Conservation (phyloP, 2,329 filamentous ascomycete genomes). For the Nemania diffusa region DNA sequence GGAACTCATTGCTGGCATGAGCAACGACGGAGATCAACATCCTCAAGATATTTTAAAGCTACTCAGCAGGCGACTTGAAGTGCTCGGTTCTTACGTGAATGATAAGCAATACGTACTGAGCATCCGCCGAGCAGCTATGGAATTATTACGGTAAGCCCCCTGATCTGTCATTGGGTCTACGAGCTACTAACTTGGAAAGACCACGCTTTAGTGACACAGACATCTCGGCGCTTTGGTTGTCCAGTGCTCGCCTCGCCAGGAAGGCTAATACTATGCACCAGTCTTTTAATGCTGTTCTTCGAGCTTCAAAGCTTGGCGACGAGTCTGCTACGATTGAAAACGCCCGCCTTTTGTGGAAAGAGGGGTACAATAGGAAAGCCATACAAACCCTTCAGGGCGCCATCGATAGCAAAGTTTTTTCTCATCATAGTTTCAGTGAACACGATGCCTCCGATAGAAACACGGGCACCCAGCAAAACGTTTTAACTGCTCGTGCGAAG, state of each 20-base stretch:
- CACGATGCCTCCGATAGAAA: conserved; percentile 54
- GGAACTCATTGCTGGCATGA: conserved; percentile 73
- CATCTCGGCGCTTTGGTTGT: conserved; percentile 85
- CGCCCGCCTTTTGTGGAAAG: conserved; percentile 90
- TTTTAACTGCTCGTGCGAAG: conserved; percentile 80
- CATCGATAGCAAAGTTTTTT: conserved; percentile 83
- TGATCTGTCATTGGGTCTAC: conserved; percentile 12
- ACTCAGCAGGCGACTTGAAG: conserved; percentile 81
- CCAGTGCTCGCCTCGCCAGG: conserved; percentile 84
- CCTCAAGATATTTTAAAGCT: conserved; percentile 60
- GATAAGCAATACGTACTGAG: conserved; percentile 96
- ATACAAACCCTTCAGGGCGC: conserved; percentile 91
- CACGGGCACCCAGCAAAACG: conserved; percentile 62
- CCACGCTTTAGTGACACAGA: conserved; percentile 75
- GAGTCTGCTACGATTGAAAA: conserved; percentile 93
- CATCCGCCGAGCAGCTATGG: conserved; percentile 87
- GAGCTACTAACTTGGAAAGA: conserved; percentile 52
- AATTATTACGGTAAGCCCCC: conserved; percentile 71
- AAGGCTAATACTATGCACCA: conserved; percentile 86
- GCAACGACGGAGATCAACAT: conserved; percentile 54
- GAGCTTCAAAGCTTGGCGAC: conserved; percentile 85
- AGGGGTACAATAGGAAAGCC: conserved; percentile 92
- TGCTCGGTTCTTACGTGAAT: conserved; percentile 86
- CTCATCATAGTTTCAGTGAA: conserved; percentile 55
- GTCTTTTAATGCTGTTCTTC: conserved; percentile 92